phyloP scores from a whole-genome alignment of 768 basidiomycete genomes.

The Gyrodon lividus region DNA sequence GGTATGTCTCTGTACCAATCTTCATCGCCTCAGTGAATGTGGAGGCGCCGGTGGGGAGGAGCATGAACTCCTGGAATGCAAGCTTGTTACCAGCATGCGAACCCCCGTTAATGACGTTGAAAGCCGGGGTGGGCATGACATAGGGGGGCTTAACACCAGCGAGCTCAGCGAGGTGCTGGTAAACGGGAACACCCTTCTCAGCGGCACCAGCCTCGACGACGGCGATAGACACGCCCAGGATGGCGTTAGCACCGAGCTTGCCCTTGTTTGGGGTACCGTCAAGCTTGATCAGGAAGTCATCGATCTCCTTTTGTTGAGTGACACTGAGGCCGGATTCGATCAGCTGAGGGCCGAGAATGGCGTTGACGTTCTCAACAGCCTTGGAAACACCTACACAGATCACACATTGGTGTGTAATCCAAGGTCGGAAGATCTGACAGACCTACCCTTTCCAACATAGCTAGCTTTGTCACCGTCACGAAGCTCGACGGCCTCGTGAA shows the following conservation, averaged over 20 bases:
- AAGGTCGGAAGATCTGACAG: not conserved
- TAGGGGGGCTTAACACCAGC: conserved; percentile 94
- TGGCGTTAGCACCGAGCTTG: conserved; percentile 98
- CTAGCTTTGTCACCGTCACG: conserved; percentile 91
- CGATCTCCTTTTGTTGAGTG: conserved; percentile 91
- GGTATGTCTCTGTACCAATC: conserved; percentile 97
- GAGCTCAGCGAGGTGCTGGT: conserved; percentile 94
- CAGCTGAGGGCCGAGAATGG: conserved; percentile 83
- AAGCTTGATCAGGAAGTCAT: conserved; percentile 96
- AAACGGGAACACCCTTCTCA: conserved; percentile 93
- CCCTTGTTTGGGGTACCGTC: conserved; percentile 99
- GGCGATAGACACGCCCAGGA: conserved; percentile 97
- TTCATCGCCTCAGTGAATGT: conserved; percentile 97
- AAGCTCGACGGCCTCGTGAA: conserved; percentile 98
- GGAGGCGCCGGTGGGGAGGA: conserved; percentile 90
- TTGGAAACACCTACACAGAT: conserved; percentile 74
- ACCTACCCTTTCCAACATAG: conserved; percentile 93
- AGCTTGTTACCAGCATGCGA: conserved; percentile 99
- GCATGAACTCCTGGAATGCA: conserved; percentile 99
- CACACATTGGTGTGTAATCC: not conserved
- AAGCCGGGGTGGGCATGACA: conserved; percentile 87
- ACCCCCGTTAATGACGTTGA: conserved; percentile 99
- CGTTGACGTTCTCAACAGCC: conserved; percentile 94
- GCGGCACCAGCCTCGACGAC: conserved; percentile 91
- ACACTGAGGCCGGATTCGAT: conserved; percentile 82